phyloP scores from a whole-genome alignment of 768 basidiomycete species.

The Candolleomyces eurysporus region DNA sequence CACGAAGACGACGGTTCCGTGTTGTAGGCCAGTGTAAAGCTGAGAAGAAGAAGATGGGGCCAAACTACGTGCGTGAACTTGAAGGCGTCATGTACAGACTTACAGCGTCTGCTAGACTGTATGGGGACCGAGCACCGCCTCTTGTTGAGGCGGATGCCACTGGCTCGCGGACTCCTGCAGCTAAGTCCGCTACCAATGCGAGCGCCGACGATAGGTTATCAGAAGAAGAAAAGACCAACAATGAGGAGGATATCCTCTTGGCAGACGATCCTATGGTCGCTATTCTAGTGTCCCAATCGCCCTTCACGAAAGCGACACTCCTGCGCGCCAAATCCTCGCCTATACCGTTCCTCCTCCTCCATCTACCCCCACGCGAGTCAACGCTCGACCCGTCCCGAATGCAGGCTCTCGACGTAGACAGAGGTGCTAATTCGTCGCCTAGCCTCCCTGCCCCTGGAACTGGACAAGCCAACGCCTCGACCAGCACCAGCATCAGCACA shows the following conservation, averaged over 20 bases:
- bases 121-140: not conserved
- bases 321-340: constrained; percentile 70
- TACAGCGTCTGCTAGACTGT: constrained; percentile 12
- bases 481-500: not conserved
- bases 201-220: too few species aligned
- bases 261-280: constrained; percentile 43
- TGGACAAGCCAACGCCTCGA: not conserved
- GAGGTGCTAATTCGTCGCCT: not conserved
- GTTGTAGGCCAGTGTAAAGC: constrained; percentile 91
- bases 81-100: constrained; percentile 80
- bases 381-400: not conserved
- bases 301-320: constrained; percentile 71
- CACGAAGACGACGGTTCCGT: constrained; percentile 54
- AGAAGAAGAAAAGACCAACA: not conserved
- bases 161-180: too few species aligned
- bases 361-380: constrained; percentile 49
- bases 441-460: not conserved
- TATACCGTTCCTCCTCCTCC: constrained; percentile 76
- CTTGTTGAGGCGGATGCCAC: not conserved
- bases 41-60: constrained; percentile 76
- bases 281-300: constrained; percentile 75
- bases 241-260: not conserved
- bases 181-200: too few species aligned
- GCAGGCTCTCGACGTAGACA: too few species aligned
- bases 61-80: constrained; percentile 82